phyloP scores from a whole-genome alignment of 169 alveolate genomes.

The Eimeria maxima region DNA sequence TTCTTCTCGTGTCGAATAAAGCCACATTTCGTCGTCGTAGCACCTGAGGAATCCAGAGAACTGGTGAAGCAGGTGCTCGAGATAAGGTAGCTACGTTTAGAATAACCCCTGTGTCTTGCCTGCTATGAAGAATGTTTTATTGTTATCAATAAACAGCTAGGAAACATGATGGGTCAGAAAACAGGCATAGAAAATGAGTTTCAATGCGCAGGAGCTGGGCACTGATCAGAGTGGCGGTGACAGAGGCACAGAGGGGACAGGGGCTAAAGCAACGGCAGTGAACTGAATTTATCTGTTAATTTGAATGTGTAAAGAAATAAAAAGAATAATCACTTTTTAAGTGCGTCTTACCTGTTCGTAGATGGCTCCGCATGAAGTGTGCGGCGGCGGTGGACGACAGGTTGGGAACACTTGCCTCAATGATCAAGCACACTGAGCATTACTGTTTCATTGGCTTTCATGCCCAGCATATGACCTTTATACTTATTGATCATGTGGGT shows the following conservation, averaged over 20 bases:
- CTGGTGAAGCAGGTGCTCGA: neutral
- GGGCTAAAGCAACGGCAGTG: neutral
- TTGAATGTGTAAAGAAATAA: neutral
- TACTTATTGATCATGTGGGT: neutral
- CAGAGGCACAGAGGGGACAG: neutral
- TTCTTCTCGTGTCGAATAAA: neutral
- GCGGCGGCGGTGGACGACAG: too few relatives aligned
- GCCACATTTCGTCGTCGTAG: neutral
- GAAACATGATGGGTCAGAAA: neutral
- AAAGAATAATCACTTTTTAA: neutral
- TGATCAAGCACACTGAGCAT: neutral
- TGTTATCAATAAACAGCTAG: neutral
- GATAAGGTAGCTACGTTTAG: neutral
- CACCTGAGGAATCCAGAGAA: neutral
- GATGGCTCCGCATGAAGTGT: neutral
- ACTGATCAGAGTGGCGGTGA: neutral
- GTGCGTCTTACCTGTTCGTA: neutral
- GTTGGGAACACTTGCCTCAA: too few relatives aligned
- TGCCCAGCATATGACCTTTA: neutral
- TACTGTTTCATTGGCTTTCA: neutral
- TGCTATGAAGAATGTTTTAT: neutral
- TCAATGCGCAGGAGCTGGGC: neutral
- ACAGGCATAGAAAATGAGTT: neutral
- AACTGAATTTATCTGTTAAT: neutral
- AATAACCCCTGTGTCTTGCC: neutral